These are phyloP conservation scores for Fraxinus ornus DNA, from an alignment of 305 asterid genomes.

Conservation along the genomic window DNA sequence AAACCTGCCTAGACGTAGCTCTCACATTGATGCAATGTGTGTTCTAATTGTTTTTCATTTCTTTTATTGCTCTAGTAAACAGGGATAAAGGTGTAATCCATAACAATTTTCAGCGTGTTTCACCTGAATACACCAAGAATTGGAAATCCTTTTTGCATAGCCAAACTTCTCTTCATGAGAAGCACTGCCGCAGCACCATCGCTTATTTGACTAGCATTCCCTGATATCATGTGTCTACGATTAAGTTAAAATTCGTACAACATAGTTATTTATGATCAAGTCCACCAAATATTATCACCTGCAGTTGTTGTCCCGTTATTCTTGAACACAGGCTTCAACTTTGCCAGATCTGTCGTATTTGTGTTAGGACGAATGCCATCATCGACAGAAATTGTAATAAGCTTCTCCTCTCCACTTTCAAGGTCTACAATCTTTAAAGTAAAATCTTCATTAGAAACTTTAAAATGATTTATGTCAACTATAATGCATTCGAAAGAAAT, in stretches of 20 bases:
- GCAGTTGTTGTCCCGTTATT: slow-evolving; percentile 87
- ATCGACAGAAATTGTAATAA: slow-evolving; percentile 67
- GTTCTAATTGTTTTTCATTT: no score
- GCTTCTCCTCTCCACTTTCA: slow-evolving; percentile 58
- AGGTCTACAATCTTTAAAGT: slow-evolving; percentile 62
- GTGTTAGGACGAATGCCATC: slow-evolving; percentile 83
- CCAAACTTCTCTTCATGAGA: slow-evolving; percentile 86
- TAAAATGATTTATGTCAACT: neutral
- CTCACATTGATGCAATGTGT: neutral
- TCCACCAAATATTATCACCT: slow-evolving; percentile 41
- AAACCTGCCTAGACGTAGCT: neutral
- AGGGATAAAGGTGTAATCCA: neutral
- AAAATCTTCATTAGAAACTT: slow-evolving; percentile 13
- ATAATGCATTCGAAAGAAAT: neutral
- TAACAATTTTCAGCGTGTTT: neutral
- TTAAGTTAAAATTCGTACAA: slow-evolving; percentile 1
- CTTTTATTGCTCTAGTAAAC: neutral
- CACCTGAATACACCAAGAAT: slow-evolving; percentile 86
- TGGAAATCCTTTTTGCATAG: slow-evolving; percentile 72
- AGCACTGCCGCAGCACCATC: slow-evolving; percentile 98
- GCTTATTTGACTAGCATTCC: slow-evolving; percentile 83
- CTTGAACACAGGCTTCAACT: slow-evolving; percentile 88
- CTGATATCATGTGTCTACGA: slow-evolving; percentile 30
- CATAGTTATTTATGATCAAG: neutral
- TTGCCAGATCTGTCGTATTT: slow-evolving; percentile 61